These are phyloP conservation scores for Aaosphaeria pasadenensis DNA, from an alignment of 2,329 filamentous ascomycete species.

Conservation along the genomic window DNA sequence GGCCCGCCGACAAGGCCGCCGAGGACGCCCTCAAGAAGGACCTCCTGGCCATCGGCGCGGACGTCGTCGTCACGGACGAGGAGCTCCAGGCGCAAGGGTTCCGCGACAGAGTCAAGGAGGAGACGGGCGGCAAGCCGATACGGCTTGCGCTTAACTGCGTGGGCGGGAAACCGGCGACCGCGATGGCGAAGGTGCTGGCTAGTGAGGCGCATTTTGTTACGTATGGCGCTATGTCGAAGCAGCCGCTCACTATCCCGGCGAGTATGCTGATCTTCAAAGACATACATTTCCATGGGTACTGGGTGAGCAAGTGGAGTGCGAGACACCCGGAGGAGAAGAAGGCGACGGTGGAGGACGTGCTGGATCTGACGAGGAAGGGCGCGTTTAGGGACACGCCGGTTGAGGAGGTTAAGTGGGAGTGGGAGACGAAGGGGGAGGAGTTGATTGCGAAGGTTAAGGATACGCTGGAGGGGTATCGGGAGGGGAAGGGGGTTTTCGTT, in stretches of 20 bases:
- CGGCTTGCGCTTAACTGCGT: conserved; percentile 89
- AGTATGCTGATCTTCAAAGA: conserved; percentile 92
- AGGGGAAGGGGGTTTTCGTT: conserved; percentile 86
- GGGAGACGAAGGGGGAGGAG: conserved; percentile 69
- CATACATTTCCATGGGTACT: conserved; percentile 85
- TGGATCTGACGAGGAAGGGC: conserved; percentile 70
- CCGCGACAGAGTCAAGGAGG: conserved; percentile 57
- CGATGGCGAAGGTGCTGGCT: conserved; percentile 69
- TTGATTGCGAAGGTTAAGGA: conserved; percentile 75
- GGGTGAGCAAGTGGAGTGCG: conserved; percentile 88
- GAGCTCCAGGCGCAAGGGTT: conserved; percentile 63
- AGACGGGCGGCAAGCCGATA: conserved; percentile 70
- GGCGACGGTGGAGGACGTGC: conserved; percentile 78
- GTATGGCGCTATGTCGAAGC: conserved; percentile 91
- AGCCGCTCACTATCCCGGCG: conserved; percentile 78
- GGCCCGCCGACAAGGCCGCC: conserved; percentile 66
- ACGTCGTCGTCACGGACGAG: conserved; percentile 60
- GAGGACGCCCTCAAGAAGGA: conserved; percentile 65
- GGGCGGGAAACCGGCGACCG: conserved; percentile 78
- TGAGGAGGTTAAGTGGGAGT: conserved; percentile 78
- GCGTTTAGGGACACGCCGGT: conserved; percentile 81
- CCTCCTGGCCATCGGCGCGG: conserved; percentile 59
- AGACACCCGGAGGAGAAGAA: conserved; percentile 69
- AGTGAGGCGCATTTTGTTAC: conserved; percentile 76
- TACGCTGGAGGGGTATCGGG: conserved; percentile 78